Evolutionary conservation across 2,329 filamentous ascomycete genomes (phyloP).

Genomic region (Nemania diffusa): DNA sequence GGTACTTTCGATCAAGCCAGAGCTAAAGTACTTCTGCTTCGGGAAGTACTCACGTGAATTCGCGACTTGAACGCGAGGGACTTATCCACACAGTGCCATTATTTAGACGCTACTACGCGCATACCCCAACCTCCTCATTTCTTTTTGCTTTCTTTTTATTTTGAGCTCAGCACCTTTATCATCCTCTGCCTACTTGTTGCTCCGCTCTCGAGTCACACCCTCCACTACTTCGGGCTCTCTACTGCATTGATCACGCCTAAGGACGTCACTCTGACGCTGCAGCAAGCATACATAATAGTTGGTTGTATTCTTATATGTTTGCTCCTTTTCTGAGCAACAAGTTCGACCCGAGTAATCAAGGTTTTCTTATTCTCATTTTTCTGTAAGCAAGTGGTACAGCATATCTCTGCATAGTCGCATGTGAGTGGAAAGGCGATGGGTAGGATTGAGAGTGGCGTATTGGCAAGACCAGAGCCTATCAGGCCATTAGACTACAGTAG

Average conservation of each 20-base stretch:
- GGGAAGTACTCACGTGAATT: conserved; percentile 46
- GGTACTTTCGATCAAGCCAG: no score
- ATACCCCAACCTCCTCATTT: conserved; percentile 39
- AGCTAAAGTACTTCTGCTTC: conserved; percentile 10
- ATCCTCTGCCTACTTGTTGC: conserved; percentile 10
- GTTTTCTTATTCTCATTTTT: background rate
- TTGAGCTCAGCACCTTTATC: conserved; percentile 22
- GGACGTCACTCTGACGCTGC: background rate
- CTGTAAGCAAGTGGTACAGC: background rate
- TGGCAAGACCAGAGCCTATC: conserved; percentile 21
- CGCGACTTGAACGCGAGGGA: conserved; percentile 44
- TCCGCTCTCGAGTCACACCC: conserved; percentile 14
- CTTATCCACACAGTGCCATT: conserved; percentile 39
- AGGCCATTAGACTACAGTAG: conserved; percentile 11
- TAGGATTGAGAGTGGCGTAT: conserved; percentile 12
- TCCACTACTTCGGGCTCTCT: conserved; percentile 8
- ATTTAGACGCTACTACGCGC: conserved; percentile 22
- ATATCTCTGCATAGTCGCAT: background rate
- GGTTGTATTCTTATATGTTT: background rate
- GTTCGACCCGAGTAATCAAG: background rate
- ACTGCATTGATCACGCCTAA: conserved; percentile 5
- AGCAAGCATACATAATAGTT: conserved; percentile 6
- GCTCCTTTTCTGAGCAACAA: background rate
- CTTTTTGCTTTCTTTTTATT: conserved; percentile 37
- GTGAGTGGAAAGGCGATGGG: background rate